These are phyloP conservation scores for Malus orientalis DNA, from an alignment of 306 rosid species.

Conservation along the genomic window DNA sequence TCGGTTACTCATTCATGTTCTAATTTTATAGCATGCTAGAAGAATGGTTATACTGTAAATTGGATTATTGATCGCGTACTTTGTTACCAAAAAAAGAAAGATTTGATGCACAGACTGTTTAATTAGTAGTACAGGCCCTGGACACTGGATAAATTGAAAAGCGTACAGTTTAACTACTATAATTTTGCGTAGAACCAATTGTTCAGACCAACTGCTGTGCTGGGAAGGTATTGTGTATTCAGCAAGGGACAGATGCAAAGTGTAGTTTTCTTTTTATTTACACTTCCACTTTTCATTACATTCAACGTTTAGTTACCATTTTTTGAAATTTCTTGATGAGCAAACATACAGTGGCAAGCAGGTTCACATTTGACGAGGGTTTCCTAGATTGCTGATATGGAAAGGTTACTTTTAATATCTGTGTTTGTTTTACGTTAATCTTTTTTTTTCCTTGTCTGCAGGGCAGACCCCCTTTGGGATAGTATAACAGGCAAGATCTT, in stretches of 20 bases:
- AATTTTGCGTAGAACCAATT: background rate
- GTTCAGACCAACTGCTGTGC: background rate
- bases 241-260: background rate
- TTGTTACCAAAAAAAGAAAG: background rate
- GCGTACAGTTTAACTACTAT: background rate
- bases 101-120: background rate
- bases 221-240: background rate
- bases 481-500: conserved; percentile 32
- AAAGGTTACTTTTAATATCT: background rate
- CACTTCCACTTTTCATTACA: background rate
- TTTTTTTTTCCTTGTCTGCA: conserved; percentile 16
- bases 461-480: conserved; percentile 36
- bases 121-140: background rate
- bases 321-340: background rate
- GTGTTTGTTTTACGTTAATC: background rate
- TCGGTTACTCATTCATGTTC: background rate
- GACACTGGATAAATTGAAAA: background rate
- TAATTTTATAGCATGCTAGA: background rate
- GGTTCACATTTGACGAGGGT: background rate
- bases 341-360: background rate
- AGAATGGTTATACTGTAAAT: background rate
- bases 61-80: background rate
- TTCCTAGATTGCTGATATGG: background rate
- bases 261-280: background rate
- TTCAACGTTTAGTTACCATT: background rate